phyloP scores from a whole-genome alignment of 768 basidiomycete genomes.

The Brasilioporus rufonigricans region DNA sequence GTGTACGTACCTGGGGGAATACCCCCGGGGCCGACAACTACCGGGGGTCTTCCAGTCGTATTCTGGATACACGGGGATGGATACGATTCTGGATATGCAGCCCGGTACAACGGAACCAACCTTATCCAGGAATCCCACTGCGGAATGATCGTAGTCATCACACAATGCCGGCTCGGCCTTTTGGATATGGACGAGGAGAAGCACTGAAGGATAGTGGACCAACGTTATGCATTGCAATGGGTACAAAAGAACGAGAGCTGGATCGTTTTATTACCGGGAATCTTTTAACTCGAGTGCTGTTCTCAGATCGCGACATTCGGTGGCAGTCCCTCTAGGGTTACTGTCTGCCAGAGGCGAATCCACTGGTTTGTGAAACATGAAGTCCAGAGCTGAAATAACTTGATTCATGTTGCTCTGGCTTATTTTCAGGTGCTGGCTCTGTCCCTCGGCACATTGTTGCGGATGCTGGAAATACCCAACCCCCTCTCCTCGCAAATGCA shows the following conservation, averaged over 20 bases:
- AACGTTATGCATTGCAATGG: too few relatives aligned
- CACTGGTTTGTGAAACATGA: neutral
- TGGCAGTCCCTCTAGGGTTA: too few relatives aligned
- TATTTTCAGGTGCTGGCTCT: constrained; percentile 38
- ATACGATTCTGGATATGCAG: constrained; percentile 24
- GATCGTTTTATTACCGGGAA: too few relatives aligned
- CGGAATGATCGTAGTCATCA: constrained; percentile 20
- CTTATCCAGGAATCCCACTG: constrained; percentile 22
- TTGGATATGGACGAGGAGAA: neutral
- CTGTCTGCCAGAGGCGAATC: too few relatives aligned
- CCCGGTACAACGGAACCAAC: neutral
- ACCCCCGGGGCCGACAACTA: constrained; percentile 18
- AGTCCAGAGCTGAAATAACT: neutral
- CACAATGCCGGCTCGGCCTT: neutral
- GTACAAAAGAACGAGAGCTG: too few relatives aligned
- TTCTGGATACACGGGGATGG: neutral
- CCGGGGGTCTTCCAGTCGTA: constrained; percentile 9
- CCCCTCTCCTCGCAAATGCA: constrained; percentile 36
- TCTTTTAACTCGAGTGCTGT: too few relatives aligned
- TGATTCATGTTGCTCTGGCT: neutral
- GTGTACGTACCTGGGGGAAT: neutral
- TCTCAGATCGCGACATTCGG: too few relatives aligned
- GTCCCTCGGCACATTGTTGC: constrained; percentile 37
- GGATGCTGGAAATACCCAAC: constrained; percentile 39
- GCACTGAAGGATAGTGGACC: too few relatives aligned